Base-by-base conservation (phyloP, 352 stramenopile genomes). In the Phytophthora kernoviae region DNA sequence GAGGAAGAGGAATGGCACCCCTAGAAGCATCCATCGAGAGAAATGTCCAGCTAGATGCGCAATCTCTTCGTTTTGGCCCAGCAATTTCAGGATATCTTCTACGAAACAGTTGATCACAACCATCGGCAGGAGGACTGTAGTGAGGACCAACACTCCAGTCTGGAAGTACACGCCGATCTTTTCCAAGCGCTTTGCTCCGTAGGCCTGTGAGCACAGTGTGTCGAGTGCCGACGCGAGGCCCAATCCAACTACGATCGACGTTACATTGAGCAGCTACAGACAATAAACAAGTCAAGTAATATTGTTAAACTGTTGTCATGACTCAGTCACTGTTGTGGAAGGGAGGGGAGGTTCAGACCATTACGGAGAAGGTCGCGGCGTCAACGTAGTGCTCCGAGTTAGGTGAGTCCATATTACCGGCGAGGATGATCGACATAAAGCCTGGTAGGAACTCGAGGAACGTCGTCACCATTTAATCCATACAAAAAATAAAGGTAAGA, bases 131-230 rank as follows among this genome's bases (percentile, higher is more conserved):
- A 79, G 70, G 2, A 46, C 22, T 1, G 24, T 40, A 41, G 34
- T 46, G 33, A 92, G 58, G 5, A 91, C 70, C 21, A 89, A 21
- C 1, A 88, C 26, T 0, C 80, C 80, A 1, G 71, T 85, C 46
- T 93, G 75, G 39, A 90, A 73, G 66, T 90, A 93, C 44, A 79
- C 72, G 20, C 87, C 87, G 55, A 96, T 90, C 60, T 84, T 83
- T 1, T 75, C 61, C 11, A 56, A 52, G 5, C 73, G 61, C 26
- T 75, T 72, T 1, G 81, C 82, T 41, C 83, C 82, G 49, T 71
- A 82, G 21, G 82, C 80, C 43, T 90, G 72, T 10, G 69, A 73
- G 43, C 79, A 91, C 11, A 93, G 70, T 56, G 84, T 91, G 52
- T 93, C 84, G 43, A 93, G 73, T 5, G 79, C 81, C n/a, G 73